Base-by-base conservation (phyloP, 495 filamentous ascomycete genomes). In the Geopyxis carbonaria region DNA sequence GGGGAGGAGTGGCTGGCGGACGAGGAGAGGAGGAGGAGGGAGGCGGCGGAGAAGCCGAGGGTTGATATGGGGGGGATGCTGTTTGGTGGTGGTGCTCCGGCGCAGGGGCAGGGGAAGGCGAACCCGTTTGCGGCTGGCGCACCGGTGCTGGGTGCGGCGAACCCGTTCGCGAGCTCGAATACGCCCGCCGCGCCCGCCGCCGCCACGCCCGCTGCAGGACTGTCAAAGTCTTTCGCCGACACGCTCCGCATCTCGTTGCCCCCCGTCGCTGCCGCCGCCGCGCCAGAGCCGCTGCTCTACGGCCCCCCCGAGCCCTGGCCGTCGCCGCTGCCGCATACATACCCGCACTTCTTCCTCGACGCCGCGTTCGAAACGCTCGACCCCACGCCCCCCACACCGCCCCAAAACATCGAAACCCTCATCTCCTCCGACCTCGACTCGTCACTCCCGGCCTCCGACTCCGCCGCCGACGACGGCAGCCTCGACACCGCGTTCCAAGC, bases 311-410 rank as follows among this genome's bases (percentile, higher is more conserved):
- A 76, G 21, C 80, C 84, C 4, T 97, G 86, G 86, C 87, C 89
- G 13, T 61, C 72, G 5, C 58, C 61, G 2, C 75, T 78, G 46
- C 82, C 83, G 2, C 14, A 63, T 0, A 63, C 80, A 3, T 94
- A 83, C 62, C 76, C 82, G 0, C 55, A 67, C 32, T 80, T 73
- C 59, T 76, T 80, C 64, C 72, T 99, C 30, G 87, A 95, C 54
- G 87, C 86, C 8, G 89, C 94, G 46, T 86, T 82, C 64, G 91
- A 95, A 56, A 76, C 74, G 13, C 70, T 94, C 29, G 78, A 78
- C 47, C 64, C 66, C 3, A 58, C 50, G 5, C 13, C 19, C 43
- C 35, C 65, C 56, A 47, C 70, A 41, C 46, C 69, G 43, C 35
- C 60, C 48, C 64, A 61, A 22, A 69, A 33, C 13, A 31, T 41